A percentile compares a stretch with the other conserved stretches of the same genome.
Conservation (phyloP, 2,329 filamentous ascomycete species). For the Pseudonectria foliicola region DNA sequence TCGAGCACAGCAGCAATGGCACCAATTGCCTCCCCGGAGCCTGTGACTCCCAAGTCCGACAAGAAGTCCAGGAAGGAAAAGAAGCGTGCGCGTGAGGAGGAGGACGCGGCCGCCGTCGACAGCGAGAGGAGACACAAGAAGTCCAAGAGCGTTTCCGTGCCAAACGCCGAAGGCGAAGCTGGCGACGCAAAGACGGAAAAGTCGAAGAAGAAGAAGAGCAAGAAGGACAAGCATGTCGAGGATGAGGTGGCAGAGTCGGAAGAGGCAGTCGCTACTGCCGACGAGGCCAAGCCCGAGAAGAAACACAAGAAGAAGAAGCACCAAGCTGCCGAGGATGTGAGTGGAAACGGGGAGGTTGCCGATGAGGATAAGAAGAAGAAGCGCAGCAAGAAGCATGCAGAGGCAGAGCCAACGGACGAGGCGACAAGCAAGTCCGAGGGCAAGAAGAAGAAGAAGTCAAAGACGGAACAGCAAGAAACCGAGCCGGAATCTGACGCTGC, state of each 20-base stretch:
- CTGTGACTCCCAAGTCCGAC: slow-evolving; percentile 26
- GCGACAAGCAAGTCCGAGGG: no score
- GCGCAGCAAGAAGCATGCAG: slow-evolving; percentile 23
- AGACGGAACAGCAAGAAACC: slow-evolving; percentile 20
- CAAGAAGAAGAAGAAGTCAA: slow-evolving; percentile 25
- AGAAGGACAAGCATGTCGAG: slow-evolving; percentile 20
- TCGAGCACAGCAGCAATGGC: slow-evolving; percentile 23
- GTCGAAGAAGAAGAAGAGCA: slow-evolving; percentile 26
- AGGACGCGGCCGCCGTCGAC: slow-evolving; percentile 25
- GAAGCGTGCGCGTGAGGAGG: slow-evolving; percentile 40
- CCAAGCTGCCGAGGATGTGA: slow-evolving; percentile 12
- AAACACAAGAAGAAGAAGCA: slow-evolving; percentile 28
- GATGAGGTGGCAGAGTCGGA: slow-evolving; percentile 6
- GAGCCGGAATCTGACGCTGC: slow-evolving; percentile 5
- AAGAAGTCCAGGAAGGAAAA: slow-evolving; percentile 38
- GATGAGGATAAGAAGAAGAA: slow-evolving; percentile 25
- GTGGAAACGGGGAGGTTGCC: slow-evolving; percentile 5
- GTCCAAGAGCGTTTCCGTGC: slow-evolving; percentile 38
- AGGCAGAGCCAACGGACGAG: slow-evolving; percentile 4
- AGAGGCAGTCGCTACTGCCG: slow-evolving; percentile 3
- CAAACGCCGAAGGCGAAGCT: slow-evolving; percentile 14
- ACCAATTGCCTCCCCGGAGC: slow-evolving; percentile 25
- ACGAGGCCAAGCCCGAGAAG: slow-evolving; percentile 16
- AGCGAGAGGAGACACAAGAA: slow-evolving; percentile 43
- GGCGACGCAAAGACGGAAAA: slow-evolving; percentile 26